Evolutionary conservation across 192 early-diverging fungal species (phyloP).

Genomic region (Backusella mclennaniae): DNA sequence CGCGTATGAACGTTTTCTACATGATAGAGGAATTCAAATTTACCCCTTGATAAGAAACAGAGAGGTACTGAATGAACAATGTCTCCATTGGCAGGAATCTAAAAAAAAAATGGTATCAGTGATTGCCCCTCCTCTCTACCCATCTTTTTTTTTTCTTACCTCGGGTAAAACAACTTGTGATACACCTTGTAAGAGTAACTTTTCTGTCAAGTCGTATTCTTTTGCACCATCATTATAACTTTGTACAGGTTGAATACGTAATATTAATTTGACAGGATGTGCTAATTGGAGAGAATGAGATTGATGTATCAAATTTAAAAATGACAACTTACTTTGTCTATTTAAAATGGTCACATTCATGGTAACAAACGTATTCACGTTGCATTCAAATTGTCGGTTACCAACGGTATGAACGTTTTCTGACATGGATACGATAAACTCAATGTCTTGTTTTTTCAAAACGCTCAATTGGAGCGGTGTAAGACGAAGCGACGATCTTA

Average conservation of each 20-base stretch:
- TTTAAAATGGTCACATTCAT: conserved; percentile 49
- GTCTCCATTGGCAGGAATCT: conserved; percentile 48
- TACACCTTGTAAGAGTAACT: conserved; percentile 53
- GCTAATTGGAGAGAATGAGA: not conserved
- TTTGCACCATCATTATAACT: conserved; percentile 50
- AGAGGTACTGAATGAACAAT: conserved; percentile 46
- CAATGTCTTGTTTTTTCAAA: conserved; percentile 61
- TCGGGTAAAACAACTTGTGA: conserved; percentile 49
- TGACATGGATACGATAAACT: conserved; percentile 46
- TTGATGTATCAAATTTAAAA: no score
- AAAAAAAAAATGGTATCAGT: not conserved
- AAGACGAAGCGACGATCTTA: conserved; percentile 49
- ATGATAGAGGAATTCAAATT: conserved; percentile 57
- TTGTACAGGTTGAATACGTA: conserved; percentile 57
- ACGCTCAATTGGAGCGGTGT: conserved; percentile 53
- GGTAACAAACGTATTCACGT: conserved; percentile 47
- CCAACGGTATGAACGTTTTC: not conserved
- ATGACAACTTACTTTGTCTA: conserved; percentile 33
- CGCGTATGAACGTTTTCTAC: conserved; percentile 54
- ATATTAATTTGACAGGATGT: conserved; percentile 39
- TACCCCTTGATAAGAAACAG: conserved; percentile 53
- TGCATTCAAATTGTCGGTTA: conserved; percentile 43
- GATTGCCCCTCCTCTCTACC: no score
- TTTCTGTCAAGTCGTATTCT: conserved; percentile 51
- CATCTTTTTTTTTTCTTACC: conserved; percentile 24